Conservation (phyloP, 805 yeast species). For the Nakazawaea ernobii region DNA sequence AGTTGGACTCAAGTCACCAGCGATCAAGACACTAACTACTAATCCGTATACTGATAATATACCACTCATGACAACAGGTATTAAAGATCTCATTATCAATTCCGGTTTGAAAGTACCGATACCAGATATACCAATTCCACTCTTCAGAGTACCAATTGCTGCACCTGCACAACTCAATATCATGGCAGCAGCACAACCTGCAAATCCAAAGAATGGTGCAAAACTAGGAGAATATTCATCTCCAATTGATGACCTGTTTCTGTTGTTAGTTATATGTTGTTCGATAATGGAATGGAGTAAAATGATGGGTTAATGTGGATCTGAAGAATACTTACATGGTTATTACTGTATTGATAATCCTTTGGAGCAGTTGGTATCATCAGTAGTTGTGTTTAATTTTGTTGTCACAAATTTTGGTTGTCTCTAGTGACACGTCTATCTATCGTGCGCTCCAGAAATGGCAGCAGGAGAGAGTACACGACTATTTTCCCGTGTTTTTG, state of each 20-base stretch:
- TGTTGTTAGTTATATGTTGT: background rate
- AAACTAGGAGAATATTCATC: constrained; percentile 79
- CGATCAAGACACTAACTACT: constrained; percentile 93
- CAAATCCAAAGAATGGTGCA: constrained; percentile 97
- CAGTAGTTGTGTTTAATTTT: too few relatives aligned
- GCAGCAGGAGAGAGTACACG: too few relatives aligned
- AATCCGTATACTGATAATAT: constrained; percentile 94
- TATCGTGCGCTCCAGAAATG: background rate
- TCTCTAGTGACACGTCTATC: background rate
- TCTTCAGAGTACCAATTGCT: constrained; percentile 96
- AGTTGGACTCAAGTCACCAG: constrained; percentile 79
- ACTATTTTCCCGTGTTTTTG: background rate
- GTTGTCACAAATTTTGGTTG: too few relatives aligned
- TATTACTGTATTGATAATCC: background rate
- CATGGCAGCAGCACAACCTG: constrained; percentile 95
- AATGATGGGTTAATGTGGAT: too few relatives aligned
- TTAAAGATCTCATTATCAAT: constrained; percentile 87
- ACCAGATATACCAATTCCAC: constrained; percentile 97
- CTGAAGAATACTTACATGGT: background rate
- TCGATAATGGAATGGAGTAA: background rate
- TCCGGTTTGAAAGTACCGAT: constrained; percentile 98
- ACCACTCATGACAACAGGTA: constrained; percentile 98
- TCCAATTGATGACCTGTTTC: constrained; percentile 18
- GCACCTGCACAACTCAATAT: constrained; percentile 94
- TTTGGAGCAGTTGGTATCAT: too few relatives aligned